phyloP scores from a whole-genome alignment of 345 rosid species.

The Ricinus communis region DNA sequence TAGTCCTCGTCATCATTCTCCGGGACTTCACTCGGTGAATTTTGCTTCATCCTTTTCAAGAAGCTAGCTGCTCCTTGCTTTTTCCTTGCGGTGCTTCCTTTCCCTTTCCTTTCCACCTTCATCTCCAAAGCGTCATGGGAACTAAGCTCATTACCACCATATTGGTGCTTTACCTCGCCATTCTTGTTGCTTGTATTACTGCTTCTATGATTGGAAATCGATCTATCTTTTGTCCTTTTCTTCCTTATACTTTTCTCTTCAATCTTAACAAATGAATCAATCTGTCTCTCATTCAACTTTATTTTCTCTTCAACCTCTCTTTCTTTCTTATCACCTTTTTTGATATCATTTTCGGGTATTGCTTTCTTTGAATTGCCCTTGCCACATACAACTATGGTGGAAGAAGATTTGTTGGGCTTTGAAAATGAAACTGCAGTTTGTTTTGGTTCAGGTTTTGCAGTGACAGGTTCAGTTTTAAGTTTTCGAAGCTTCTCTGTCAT shows the following conservation, averaged over 20 bases:
- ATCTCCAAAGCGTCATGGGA: constrained; percentile 42
- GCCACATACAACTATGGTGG: constrained; percentile 31
- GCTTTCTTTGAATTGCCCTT: constrained; percentile 26
- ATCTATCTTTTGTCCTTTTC: constrained; percentile 36
- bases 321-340: constrained; percentile 23
- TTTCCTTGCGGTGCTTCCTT: constrained; percentile 34
- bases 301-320: constrained; percentile 21
- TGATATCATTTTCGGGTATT: constrained; percentile 20
- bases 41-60: constrained; percentile 54
- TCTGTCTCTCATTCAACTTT: constrained; percentile 21
- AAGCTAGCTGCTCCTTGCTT: constrained; percentile 48
- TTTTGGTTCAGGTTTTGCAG: constrained; percentile 21
- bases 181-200: constrained; percentile 22
- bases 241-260: constrained; percentile 30
- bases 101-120: constrained; percentile 44
- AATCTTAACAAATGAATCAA: constrained; percentile 2
- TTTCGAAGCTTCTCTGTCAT: constrained; percentile 36
- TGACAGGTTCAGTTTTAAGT: constrained; percentile 2
- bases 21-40: constrained; percentile 29
- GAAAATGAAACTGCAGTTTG: constrained; percentile 3
- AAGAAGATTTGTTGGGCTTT: constrained; percentile 30
- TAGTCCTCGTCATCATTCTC: constrained; percentile 12
- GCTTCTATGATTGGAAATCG: constrained; percentile 20
- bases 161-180: constrained; percentile 32
- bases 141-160: constrained; percentile 53